phyloP scores from a whole-genome alignment of 2,329 filamentous ascomycete species.

The Colletotrichum sp. region DNA sequence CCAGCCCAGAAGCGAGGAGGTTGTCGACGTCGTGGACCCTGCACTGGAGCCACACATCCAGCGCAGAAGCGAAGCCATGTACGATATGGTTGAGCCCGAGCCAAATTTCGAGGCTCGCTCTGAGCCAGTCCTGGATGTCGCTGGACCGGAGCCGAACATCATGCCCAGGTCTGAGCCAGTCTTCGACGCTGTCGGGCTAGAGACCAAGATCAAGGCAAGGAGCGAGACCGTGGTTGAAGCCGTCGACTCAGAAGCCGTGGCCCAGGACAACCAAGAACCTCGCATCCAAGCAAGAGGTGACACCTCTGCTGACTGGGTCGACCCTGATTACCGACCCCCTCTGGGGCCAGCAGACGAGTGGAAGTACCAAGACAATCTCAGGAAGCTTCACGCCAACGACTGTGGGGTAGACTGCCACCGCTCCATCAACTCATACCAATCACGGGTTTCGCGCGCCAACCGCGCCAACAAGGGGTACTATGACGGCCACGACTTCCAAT shows the following conservation, averaged over 20 bases:
- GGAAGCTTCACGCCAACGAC: not conserved
- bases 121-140: not conserved
- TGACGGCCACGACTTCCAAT: not conserved
- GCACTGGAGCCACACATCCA: not conserved
- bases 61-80: not conserved
- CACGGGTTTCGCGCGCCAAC: not conserved
- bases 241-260: not conserved
- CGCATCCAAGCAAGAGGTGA: not conserved
- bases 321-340: not conserved
- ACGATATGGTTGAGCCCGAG: not conserved
- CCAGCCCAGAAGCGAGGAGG: not conserved
- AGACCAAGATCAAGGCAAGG: not conserved
- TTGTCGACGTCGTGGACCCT: not conserved
- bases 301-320: not conserved
- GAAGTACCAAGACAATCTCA: not conserved
- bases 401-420: not conserved
- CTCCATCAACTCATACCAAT: not conserved
- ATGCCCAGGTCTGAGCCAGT: not conserved
- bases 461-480: not conserved
- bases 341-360: not conserved
- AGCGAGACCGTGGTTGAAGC: not conserved
- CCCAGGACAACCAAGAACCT: not conserved
- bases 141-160: not conserved
- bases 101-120: not conserved
- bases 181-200: not conserved